phyloP scores from a whole-genome alignment of 2,329 filamentous ascomycete species.

The Fusarium sp. region DNA sequence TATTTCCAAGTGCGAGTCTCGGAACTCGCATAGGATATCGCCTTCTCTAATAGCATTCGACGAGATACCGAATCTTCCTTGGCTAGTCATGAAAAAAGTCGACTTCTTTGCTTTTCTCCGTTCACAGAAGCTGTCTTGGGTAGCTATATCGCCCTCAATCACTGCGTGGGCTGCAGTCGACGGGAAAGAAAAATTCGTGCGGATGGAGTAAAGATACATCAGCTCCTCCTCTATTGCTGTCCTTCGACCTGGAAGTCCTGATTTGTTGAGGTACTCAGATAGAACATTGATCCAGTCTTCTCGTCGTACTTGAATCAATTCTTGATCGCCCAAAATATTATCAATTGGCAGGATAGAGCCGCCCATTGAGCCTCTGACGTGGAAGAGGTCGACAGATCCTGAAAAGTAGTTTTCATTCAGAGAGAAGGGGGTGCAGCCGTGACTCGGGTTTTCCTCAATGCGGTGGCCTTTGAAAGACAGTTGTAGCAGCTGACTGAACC shows the following conservation, averaged over 20 bases:
- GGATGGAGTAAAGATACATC: neutral
- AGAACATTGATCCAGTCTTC: slow-evolving; percentile 5
- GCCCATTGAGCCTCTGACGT: too few relatives aligned
- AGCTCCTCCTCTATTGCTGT: neutral
- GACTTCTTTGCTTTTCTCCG: too few relatives aligned
- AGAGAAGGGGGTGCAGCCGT: too few relatives aligned
- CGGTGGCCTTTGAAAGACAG: slow-evolving; percentile 2
- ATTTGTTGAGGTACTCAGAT: neutral
- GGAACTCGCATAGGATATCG: neutral
- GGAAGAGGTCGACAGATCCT: too few relatives aligned
- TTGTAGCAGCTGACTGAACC: slow-evolving; percentile 4
- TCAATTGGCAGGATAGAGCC: too few relatives aligned
- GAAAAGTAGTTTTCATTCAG: too few relatives aligned
- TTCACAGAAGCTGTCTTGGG: too few relatives aligned
- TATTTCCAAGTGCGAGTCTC: neutral
- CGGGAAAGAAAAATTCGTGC: neutral
- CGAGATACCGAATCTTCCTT: neutral
- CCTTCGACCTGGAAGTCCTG: neutral
- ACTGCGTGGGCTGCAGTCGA: neutral
- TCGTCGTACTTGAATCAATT: neutral
- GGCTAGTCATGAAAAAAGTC: neutral
- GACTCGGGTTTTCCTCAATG: too few relatives aligned
- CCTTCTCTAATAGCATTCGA: neutral
- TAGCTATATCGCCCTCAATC: too few relatives aligned
- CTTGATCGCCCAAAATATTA: too few relatives aligned